These are phyloP conservation scores for Trypanosoma cruzi DNA, from an alignment of 208 protist genomes.

Conservation along the genomic window DNA sequence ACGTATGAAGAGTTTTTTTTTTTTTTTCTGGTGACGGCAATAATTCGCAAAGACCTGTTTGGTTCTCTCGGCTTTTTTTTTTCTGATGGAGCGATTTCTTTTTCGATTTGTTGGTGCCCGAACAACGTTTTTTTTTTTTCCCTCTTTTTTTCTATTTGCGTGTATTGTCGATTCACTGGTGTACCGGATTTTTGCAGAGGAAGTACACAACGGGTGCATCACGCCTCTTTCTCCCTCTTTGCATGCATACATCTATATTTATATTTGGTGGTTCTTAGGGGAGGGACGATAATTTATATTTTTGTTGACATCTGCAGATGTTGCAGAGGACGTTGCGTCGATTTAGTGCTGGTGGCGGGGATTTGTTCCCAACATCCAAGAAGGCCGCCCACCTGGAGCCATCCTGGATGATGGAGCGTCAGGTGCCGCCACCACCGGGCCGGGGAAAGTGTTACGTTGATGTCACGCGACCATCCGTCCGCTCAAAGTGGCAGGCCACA, in stretches of 20 bases:
- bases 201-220: background rate
- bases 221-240: background rate
- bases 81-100: background rate
- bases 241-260: background rate
- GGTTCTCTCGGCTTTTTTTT: background rate
- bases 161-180: background rate
- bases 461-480: constrained; percentile 37
- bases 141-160: background rate
- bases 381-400: constrained; percentile 62
- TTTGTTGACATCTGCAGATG: background rate
- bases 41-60: background rate
- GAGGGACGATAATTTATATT: background rate
- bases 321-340: constrained; percentile 36
- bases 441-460: constrained; percentile 49
- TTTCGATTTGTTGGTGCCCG: background rate
- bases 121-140: background rate
- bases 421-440: constrained; percentile 50
- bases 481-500: constrained; percentile 55
- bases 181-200: background rate
- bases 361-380: constrained; percentile 87
- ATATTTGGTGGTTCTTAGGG: background rate
- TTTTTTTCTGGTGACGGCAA: background rate
- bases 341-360: constrained; percentile 65
- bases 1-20: background rate
- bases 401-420: constrained; percentile 57